Evolutionary conservation across 2,329 filamentous ascomycete genomes (phyloP).

Genomic region (Colletotrichum sidae): DNA sequence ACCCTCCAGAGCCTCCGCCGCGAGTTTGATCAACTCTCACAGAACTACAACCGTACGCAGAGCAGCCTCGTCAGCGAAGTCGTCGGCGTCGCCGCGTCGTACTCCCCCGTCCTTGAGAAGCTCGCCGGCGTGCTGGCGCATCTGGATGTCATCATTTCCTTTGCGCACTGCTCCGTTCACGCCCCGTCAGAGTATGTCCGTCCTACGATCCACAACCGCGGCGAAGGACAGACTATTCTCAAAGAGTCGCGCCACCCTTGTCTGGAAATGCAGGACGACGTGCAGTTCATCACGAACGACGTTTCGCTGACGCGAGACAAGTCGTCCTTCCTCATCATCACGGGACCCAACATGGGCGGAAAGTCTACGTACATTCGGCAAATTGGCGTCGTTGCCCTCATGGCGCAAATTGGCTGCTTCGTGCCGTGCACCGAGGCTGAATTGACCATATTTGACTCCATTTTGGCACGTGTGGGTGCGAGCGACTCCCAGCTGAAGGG

Average conservation of each 20-base stretch:
- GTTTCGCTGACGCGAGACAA: conserved; percentile 81
- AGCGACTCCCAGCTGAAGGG: conserved; percentile 98
- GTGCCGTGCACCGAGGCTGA: conserved; percentile 93
- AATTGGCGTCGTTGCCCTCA: conserved; percentile 94
- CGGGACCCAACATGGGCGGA: conserved; percentile 98
- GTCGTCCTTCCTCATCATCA: conserved; percentile 95
- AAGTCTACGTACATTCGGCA: conserved; percentile 99
- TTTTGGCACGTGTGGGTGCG: conserved; percentile 94
- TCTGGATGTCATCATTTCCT: conserved; percentile 92
- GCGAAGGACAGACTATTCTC: conserved; percentile 88
- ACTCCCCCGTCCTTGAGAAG: conserved; percentile 91
- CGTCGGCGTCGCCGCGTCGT: conserved; percentile 91
- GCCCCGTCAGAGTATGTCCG: conserved; percentile 92
- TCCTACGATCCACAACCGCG: conserved; percentile 89
- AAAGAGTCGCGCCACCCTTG: conserved; percentile 95
- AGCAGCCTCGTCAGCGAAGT: conserved; percentile 92
- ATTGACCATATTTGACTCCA: conserved; percentile 95
- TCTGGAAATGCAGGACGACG: conserved; percentile 98
- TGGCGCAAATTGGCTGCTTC: conserved; percentile 97
- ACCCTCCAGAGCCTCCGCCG: conserved; percentile 82
- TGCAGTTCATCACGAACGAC: conserved; percentile 99
- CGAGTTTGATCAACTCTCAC: conserved; percentile 92
- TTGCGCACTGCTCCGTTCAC: conserved; percentile 93
- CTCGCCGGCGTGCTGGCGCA: conserved; percentile 91
- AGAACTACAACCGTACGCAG: conserved; percentile 96